phyloP scores from a whole-genome alignment of 805 yeast species.

The Scheffersomyces amazonensis region DNA sequence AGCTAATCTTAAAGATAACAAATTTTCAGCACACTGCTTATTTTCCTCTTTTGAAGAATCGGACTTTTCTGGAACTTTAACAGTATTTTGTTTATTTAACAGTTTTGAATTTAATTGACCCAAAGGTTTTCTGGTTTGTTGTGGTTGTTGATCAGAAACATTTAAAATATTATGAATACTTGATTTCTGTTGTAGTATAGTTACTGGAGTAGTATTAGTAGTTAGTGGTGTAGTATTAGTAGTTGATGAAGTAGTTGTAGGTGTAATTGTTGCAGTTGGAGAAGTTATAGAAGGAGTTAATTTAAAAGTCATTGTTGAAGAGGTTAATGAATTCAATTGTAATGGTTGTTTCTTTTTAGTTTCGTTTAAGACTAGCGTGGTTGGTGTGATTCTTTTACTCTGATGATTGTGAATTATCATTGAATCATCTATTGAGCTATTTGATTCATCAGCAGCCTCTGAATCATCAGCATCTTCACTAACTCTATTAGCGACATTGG shows the following conservation, averaged over 20 bases:
- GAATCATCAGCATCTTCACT: not conserved
- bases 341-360: conserved; percentile 36
- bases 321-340: conserved; percentile 22
- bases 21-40: conserved; percentile 37
- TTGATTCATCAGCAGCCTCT: conserved; percentile 11
- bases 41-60: conserved; percentile 10
- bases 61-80: not conserved
- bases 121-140: conserved; percentile 22
- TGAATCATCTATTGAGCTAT: conserved; percentile 15
- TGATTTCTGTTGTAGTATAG: conserved; percentile 6
- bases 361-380: conserved; percentile 16
- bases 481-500: conserved; percentile 1
- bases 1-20: conserved; percentile 36
- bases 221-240: not conserved
- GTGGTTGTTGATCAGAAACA: conserved; percentile 5
- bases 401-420: conserved; percentile 2
- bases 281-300: conserved; percentile 24
- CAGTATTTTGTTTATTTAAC: not conserved
- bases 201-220: conserved; percentile 4
- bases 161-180: conserved; percentile 18
- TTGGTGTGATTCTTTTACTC: conserved; percentile 1
- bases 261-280: conserved; percentile 9
- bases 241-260: not conserved
- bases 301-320: conserved; percentile 35
- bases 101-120: conserved; percentile 13